phyloP scores from a whole-genome alignment of 1,139 yeast species.

The Blastobotrys malaysiensis region DNA sequence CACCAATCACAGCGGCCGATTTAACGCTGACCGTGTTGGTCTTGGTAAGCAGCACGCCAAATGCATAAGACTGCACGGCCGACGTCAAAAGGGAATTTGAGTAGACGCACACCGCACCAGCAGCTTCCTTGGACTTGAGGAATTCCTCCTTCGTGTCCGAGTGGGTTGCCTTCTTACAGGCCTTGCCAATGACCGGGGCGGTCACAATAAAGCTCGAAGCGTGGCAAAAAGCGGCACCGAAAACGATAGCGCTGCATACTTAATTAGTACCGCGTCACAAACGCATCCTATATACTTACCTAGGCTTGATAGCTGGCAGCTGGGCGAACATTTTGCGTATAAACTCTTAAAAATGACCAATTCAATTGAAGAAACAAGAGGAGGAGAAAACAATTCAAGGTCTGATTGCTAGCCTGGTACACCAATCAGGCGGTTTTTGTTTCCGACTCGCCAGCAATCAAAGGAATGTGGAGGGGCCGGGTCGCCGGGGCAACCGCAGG shows the following conservation, averaged over 20 bases:
- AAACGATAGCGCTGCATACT: constrained; percentile 33
- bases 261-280: background rate
- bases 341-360: background rate
- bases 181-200: constrained; percentile 39
- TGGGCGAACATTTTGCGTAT: background rate
- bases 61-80: constrained; percentile 39
- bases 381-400: background rate
- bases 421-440: background rate
- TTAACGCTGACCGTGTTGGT: constrained; percentile 36
- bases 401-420: background rate
- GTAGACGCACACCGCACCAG: constrained; percentile 34
- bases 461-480: background rate
- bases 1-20: constrained; percentile 39
- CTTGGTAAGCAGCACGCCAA: constrained; percentile 36
- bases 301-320: constrained; percentile 9
- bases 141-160: constrained; percentile 35
- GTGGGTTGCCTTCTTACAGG: constrained; percentile 35
- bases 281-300: constrained; percentile 1
- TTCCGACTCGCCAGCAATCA: background rate
- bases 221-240: constrained; percentile 39
- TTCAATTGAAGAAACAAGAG: background rate
- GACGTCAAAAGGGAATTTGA: constrained; percentile 35
- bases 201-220: constrained; percentile 33
- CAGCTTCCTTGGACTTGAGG: constrained; percentile 35
- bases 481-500: background rate